These are phyloP conservation scores for Cucurbita ficifolia DNA, from an alignment of 306 rosid species.

Conservation along the genomic window DNA sequence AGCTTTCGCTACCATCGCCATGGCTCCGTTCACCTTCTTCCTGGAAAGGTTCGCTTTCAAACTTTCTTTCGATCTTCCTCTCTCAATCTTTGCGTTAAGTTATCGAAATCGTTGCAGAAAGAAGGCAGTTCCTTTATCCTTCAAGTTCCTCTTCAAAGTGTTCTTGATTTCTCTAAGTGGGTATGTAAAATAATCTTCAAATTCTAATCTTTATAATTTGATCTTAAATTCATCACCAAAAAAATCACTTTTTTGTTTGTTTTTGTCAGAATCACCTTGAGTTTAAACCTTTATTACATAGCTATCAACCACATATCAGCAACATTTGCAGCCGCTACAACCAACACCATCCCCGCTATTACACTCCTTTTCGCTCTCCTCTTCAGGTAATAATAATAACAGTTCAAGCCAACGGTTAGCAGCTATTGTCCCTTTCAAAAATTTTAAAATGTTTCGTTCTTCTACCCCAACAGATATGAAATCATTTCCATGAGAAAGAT, in stretches of 20 bases:
- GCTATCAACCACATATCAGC: constrained; percentile 72
- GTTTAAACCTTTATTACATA: constrained; percentile 65
- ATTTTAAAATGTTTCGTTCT: too few relatives aligned
- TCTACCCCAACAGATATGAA: constrained; percentile 34
- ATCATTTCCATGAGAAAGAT: constrained; percentile 27
- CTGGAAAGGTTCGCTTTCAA: constrained; percentile 45
- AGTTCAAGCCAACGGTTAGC: too few relatives aligned
- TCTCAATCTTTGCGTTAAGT: background rate
- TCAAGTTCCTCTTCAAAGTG: constrained; percentile 43
- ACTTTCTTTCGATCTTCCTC: background rate
- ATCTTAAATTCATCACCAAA: background rate
- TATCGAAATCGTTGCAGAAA: constrained; percentile 31
- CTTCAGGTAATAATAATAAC: constrained; percentile 22
- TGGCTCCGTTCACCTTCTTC: constrained; percentile 67
- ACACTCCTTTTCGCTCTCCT: constrained; percentile 60
- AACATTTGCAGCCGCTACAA: constrained; percentile 80
- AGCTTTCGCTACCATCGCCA: constrained; percentile 55
- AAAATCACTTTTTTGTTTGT: background rate
- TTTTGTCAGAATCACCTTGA: constrained; percentile 44
- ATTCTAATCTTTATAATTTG: background rate
- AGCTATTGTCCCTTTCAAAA: too few relatives aligned
- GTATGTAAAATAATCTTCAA: constrained; percentile 19
- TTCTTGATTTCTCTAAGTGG: constrained; percentile 70
- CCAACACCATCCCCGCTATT: constrained; percentile 68
- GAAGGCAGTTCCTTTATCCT: constrained; percentile 42